A percentile compares a stretch with the other conserved stretches of the same genome.
Conservation (phyloP, 306 rosid genomes). For the Cicer pinnatifidum region DNA sequence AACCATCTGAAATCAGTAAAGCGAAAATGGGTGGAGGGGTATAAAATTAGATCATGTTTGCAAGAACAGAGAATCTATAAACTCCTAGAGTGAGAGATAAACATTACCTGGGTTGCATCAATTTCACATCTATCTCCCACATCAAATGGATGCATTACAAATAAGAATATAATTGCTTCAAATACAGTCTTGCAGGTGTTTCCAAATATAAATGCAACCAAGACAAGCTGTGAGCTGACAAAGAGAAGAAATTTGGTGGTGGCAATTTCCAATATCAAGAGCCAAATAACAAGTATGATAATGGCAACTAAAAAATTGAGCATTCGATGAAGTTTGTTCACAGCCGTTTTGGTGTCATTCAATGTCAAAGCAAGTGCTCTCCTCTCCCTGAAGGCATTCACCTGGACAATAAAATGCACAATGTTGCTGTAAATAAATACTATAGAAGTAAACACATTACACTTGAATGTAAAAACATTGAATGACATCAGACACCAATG, state of each 20-base stretch:
- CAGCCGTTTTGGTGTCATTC: conserved; percentile 96
- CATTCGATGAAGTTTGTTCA: conserved; percentile 78
- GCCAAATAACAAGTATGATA: conserved; percentile 65
- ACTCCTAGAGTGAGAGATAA: conserved; percentile 17
- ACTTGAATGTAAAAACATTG: conserved; percentile 5
- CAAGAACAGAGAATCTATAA: neutral
- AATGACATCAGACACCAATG: conserved; percentile 20
- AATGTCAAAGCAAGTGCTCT: conserved; percentile 91
- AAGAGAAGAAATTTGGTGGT: conserved; percentile 70
- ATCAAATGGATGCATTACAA: conserved; percentile 91
- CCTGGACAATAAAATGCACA: conserved; percentile 55
- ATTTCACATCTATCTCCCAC: conserved; percentile 98
- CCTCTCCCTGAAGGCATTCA: conserved; percentile 87
- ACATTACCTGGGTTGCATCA: conserved; percentile 72
- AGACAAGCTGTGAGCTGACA: conserved; percentile 80
- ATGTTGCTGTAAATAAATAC: conserved; percentile 1
- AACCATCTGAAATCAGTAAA: conserved; percentile 68
- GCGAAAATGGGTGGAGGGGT: neutral
- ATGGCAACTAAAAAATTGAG: conserved; percentile 70
- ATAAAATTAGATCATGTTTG: conserved; percentile 37
- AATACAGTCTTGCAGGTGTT: conserved; percentile 90
- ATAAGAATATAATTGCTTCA: conserved; percentile 83
- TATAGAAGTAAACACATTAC: conserved; percentile 1
- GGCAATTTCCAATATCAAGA: conserved; percentile 75
- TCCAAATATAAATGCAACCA: conserved; percentile 88